Evolutionary conservation across 805 yeast genomes (phyloP), one percentile per base, ranked within the genome.

Genomic region (Yarrowia hollandica): DNA sequence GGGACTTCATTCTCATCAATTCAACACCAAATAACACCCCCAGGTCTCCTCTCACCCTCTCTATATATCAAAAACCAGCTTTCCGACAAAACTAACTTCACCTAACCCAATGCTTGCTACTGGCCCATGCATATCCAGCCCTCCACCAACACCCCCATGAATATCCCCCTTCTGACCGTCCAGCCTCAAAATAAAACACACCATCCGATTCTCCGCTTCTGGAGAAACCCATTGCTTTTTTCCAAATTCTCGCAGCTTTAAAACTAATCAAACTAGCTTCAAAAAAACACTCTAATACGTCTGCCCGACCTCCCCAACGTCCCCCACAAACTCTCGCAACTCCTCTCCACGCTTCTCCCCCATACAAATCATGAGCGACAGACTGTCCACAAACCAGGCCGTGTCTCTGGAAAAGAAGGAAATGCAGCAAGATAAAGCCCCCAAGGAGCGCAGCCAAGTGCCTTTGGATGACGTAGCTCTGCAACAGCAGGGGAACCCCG

Each of bases 71-170:
- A n/a, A n/a, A n/a, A n/a, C n/a, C n/a, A n/a, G n/a, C n/a, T n/a
- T n/a, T n/a, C n/a, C n/a, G n/a, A n/a, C n/a, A n/a, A 35, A 41
- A 25, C 33, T 41, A 41, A 18, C 48, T 41, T 41, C 48, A 41
- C 48, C 48, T 41, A 41, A 41, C 48, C 48, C 48, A 41, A 41
- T 41, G 48, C 48, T 41, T 41, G 48, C 48, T 41, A 41, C 14
- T 21, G 31, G n/a, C n/a, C n/a, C n/a, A n/a, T n/a, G n/a, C n/a
- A n/a, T n/a, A n/a, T n/a, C n/a, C n/a, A n/a, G n/a, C n/a, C n/a
- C n/a, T n/a, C n/a, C n/a, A n/a, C n/a, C n/a, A n/a, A n/a, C n/a
- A n/a, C n/a, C n/a, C n/a, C n/a, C n/a, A n/a, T n/a, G n/a, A n/a
- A n/a, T n/a, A n/a, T n/a, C n/a, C n/a, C n/a, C n/a, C n/a, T n/a